Conservation (phyloP, 257 asterid species). For the Solanum dulcamara region DNA sequence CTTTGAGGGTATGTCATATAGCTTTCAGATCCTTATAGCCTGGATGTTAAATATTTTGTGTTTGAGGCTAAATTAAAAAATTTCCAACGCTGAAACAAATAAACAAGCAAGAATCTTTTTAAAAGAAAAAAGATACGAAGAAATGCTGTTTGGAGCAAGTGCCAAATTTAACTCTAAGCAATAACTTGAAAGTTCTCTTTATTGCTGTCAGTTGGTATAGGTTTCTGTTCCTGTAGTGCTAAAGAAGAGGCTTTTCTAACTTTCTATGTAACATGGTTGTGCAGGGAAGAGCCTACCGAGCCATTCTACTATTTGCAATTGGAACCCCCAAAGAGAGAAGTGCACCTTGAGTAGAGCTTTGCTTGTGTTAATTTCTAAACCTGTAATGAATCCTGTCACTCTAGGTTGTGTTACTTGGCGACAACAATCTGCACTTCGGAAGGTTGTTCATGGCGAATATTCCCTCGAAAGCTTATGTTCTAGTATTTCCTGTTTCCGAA, state of each 20-base stretch:
- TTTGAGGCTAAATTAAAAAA: background rate
- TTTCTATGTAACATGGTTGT: background rate
- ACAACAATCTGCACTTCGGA: background rate
- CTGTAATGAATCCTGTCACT: background rate
- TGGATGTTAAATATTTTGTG: background rate
- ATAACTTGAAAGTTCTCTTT: background rate
- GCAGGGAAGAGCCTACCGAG: constrained; percentile 97
- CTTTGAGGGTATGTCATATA: background rate
- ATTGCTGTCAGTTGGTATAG: background rate
- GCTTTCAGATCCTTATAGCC: background rate
- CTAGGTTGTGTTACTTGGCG: background rate
- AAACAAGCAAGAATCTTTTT: background rate
- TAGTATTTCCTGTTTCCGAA: background rate
- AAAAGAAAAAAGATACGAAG: background rate
- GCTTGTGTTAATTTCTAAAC: background rate
- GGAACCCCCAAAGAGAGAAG: constrained; percentile 78
- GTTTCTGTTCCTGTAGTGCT: background rate
- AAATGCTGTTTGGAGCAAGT: background rate
- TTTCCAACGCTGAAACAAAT: background rate
- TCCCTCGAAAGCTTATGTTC: background rate
- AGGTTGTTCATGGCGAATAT: background rate
- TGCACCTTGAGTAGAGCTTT: constrained; percentile 29
- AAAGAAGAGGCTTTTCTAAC: background rate
- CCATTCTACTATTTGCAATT: constrained; percentile 77
- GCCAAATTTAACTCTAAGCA: background rate